phyloP scores from a whole-genome alignment of 208 protist species.

The Polymyxa betae region DNA sequence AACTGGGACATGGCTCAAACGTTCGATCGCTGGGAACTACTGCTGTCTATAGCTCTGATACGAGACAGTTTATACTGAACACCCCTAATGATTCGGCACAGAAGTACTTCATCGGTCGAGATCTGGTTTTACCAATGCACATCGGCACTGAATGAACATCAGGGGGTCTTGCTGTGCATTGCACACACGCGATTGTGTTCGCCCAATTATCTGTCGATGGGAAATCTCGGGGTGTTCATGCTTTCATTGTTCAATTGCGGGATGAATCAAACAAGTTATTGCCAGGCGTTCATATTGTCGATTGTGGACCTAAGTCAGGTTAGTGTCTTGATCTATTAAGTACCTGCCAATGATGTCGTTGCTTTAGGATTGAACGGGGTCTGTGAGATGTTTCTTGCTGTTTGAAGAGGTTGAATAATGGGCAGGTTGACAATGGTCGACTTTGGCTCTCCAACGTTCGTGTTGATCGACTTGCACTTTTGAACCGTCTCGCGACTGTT shows the following conservation, averaged over 20 bases:
- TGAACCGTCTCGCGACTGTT: background rate
- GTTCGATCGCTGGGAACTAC: slow-evolving; percentile 1
- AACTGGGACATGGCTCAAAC: slow-evolving; percentile 35
- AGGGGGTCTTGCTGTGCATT: slow-evolving; percentile 21
- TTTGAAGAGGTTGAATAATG: background rate
- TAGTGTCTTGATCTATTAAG: background rate
- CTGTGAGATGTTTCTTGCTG: background rate
- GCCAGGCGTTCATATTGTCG: slow-evolving; percentile 8
- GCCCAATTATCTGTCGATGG: slow-evolving; percentile 21
- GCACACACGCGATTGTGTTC: slow-evolving; percentile 25
- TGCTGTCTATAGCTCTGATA: background rate
- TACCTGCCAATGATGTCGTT: background rate
- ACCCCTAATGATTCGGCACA: slow-evolving; percentile 20
- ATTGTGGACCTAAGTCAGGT: slow-evolving; percentile 8
- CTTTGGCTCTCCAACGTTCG: slow-evolving; percentile 27
- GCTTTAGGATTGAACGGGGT: slow-evolving; percentile 11
- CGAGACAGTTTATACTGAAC: slow-evolving; percentile 23
- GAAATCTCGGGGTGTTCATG: background rate
- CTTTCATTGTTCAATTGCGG: background rate
- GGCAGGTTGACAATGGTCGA: background rate
- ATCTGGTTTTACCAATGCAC: background rate
- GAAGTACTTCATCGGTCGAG: slow-evolving; percentile 21
- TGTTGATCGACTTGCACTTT: background rate
- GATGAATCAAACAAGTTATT: background rate
- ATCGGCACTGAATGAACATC: background rate